Base-by-base conservation (phyloP, 2,329 filamentous ascomycete genomes). In the Colletotrichum siamense region DNA sequence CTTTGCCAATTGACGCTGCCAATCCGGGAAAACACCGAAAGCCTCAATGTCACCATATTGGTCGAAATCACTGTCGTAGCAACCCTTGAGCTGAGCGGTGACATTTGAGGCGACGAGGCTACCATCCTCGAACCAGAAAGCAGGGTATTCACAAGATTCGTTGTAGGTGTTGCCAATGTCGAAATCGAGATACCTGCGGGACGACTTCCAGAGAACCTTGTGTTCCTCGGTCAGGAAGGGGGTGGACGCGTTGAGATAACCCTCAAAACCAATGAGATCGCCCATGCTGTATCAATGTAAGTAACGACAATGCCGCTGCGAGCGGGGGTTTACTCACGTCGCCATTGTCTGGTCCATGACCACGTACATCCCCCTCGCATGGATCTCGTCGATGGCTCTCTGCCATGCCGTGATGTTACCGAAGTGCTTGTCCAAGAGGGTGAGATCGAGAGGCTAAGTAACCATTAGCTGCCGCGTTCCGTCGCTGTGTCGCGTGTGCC, bases 331-430 rank as follows among this genome's bases (percentile, higher is more conserved):
- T 8, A 73, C 73, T 76, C 59, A 76, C 73, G 73, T 76, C 22
- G 73, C 88, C 81, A 94, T 88, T 3, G 92, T 94, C 80, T 93
- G 93, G 81, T 94, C 92, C 75, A 94, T 83, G 36, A 94, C 84
- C 55, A 94, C 91, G 83, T 93, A 93, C 91, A 94, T 94, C 69
- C 87, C 89, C 34, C 90, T 87, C 4, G 83, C 82, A 79, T 94
- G 92, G n/a, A 94, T 91, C 64, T 91, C 91, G 10, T 88, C 84
- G 69, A 94, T 89, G 3, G 89, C 88, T 62, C 85, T 82, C 79
- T 91, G 88, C 91, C 91, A 94, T 71, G 87, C 84, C 22, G 88
- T 82, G 70, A 94, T 89, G 66, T 87, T 89, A 22, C 92, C 92
- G 77, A 90, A 91, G 80, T 94, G 92, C 62, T 89, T 87, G 79